These are phyloP conservation scores for Cercospora sp. DNA, from an alignment of 2,329 filamentous ascomycete genomes.

Conservation along the genomic window DNA sequence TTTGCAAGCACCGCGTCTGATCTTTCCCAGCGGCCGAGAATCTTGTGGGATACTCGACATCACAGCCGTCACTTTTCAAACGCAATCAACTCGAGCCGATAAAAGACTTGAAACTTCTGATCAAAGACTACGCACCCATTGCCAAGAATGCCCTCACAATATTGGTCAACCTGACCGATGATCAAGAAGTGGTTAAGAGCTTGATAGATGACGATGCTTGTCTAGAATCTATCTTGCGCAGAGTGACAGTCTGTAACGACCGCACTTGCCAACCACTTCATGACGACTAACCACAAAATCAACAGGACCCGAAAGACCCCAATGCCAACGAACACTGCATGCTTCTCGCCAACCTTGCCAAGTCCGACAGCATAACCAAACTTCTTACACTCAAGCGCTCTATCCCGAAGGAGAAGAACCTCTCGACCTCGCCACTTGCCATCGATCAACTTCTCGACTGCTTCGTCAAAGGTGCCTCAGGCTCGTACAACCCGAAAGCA, in stretches of 20 bases:
- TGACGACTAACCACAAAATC: constrained; percentile 17
- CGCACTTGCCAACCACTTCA: neutral
- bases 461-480: constrained; percentile 88
- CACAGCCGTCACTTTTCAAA: constrained; percentile 82
- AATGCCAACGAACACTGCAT: constrained; percentile 86
- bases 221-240: constrained; percentile 68
- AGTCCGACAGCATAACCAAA: constrained; percentile 70
- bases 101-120: constrained; percentile 81
- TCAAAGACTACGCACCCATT: constrained; percentile 86
- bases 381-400: constrained; percentile 69
- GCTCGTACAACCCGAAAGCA: constrained; percentile 78
- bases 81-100: constrained; percentile 73
- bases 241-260: constrained; percentile 68
- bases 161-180: constrained; percentile 80
- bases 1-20: constrained; percentile 15
- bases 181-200: constrained; percentile 70
- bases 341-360: constrained; percentile 89
- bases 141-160: constrained; percentile 91
- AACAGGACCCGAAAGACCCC: constrained; percentile 68
- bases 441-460: constrained; percentile 93
- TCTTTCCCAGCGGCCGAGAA: constrained; percentile 70
- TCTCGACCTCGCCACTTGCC: constrained; percentile 70
- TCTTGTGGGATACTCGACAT: constrained; percentile 77
- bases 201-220: constrained; percentile 80
- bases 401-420: constrained; percentile 58